Evolutionary conservation across 2,329 filamentous ascomycete species (phyloP), one percentile per base, ranked within the genome.

Genomic region (Epichloe bromicola): DNA sequence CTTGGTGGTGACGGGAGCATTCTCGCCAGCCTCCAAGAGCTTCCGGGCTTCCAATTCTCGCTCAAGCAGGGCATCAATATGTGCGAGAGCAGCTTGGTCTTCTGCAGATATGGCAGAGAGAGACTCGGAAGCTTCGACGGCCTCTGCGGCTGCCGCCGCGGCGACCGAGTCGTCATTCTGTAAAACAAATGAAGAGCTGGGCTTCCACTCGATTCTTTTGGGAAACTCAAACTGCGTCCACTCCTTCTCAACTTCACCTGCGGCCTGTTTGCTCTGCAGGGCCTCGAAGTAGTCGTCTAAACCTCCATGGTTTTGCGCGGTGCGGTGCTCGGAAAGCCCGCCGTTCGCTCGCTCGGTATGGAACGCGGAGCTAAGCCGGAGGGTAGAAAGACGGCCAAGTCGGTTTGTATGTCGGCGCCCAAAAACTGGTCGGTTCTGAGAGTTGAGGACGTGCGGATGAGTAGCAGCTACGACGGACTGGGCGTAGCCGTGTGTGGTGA

Each of bases 401-500:
- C 74, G 73, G 58, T 72, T 74, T 62, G 69, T 75, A 60, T 74
- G 76, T 62, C 75, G 76, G 60, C 78, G 76, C 54, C 73, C 76
- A 63, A 81, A 83, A 61, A 77, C 78, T 56, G 78, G 78, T 59
- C 79, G 76, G 67, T 79, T 82, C 67, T 81, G 88, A 66, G 73
- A 82, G 77, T 83, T 88, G 79, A 76, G 80, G 78, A 74, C 85
- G 83, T 78, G 75, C 51, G 79, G 79, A 57, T 95, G 89, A 57
- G 88, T 88, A 63, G 89, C 91, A 65, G 93, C 93, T 72, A 98
- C 89, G 72, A 97, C 85, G 57, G 90, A 95, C 70, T 97, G 91
- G 62, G 90, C 90, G 79, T 96, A 97, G 72, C 91, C 91, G 80
- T 97, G 88, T 67, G 88, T 90, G 69, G 88, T 91, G 70, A 97